Conservation (phyloP, 257 asterid genomes). For the Lavandula angustifolia region DNA sequence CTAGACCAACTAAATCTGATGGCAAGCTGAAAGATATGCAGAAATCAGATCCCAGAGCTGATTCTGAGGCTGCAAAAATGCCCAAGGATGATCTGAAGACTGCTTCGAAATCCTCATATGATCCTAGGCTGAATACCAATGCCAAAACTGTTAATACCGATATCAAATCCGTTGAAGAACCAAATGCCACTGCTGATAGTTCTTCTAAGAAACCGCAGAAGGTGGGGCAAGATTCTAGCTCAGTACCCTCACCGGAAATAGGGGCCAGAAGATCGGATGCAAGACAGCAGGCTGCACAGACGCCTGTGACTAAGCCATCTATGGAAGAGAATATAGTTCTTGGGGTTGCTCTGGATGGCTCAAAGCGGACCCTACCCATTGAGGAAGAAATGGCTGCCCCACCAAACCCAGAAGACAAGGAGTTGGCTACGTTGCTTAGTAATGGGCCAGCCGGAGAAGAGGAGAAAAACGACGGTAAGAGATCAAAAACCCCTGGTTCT, state of each 20-base stretch:
- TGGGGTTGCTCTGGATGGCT: constrained; percentile 95
- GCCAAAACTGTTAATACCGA: constrained; percentile 35
- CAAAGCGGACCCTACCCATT: constrained; percentile 92
- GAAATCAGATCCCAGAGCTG: constrained; percentile 31
- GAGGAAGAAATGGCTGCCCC: constrained; percentile 56
- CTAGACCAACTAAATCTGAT: constrained; percentile 37
- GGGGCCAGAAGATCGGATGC: constrained; percentile 42
- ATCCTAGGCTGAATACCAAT: no score
- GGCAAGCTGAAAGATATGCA: constrained; percentile 45
- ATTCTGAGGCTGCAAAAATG: constrained; percentile 45
- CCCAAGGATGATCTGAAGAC: constrained; percentile 46
- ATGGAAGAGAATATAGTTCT: constrained; percentile 91
- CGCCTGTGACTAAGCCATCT: constrained; percentile 53
- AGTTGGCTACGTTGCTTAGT: constrained; percentile 53
- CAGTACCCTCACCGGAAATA: no score
- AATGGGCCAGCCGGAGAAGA: constrained; percentile 44
- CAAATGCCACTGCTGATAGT: constrained; percentile 33
- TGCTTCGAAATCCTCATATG: constrained; percentile 35
- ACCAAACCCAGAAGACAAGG: constrained; percentile 53
- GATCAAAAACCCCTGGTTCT: constrained; percentile 36
- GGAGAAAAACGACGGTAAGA: constrained; percentile 52
- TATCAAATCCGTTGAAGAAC: constrained; percentile 32
- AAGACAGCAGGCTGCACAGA: constrained; percentile 40
- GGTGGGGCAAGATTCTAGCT: constrained; percentile 40
- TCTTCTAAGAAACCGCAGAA: constrained; percentile 47